Evolutionary conservation across 768 basidiomycete genomes (phyloP).

Genomic region (Boletus eberwhitei): DNA sequence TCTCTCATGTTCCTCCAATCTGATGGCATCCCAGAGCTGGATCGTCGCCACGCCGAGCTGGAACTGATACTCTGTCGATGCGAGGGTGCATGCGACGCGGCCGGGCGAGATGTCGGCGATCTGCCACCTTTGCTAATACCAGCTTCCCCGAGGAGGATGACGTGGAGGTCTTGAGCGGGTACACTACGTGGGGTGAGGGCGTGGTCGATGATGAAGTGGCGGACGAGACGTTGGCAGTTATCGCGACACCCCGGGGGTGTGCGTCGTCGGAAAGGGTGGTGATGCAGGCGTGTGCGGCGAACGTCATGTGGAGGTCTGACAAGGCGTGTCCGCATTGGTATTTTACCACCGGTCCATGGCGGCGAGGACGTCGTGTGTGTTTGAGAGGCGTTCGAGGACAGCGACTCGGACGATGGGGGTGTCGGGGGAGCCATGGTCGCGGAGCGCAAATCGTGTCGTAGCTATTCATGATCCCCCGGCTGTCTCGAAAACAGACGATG

Average conservation of each 20-base stretch:
- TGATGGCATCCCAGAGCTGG: constrained; percentile 33
- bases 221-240: constrained; percentile 22
- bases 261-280: constrained; percentile 22
- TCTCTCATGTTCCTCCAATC: constrained; percentile 25
- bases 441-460: constrained; percentile 18
- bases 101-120: constrained; percentile 24
- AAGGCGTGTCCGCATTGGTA: constrained; percentile 8
- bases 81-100: constrained; percentile 32
- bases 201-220: constrained; percentile 21
- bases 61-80: constrained; percentile 24
- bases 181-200: constrained; percentile 19
- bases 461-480: constrained; percentile 16
- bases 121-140: constrained; percentile 33
- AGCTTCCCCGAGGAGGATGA: constrained; percentile 42
- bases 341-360: constrained; percentile 25
- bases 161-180: constrained; percentile 22
- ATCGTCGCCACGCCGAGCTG: constrained; percentile 19
- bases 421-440: constrained; percentile 14
- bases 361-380: constrained; percentile 1
- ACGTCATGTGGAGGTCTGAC: constrained; percentile 9
- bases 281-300: constrained; percentile 21
- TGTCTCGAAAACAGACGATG: constrained; percentile 19
- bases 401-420: constrained; percentile 19
- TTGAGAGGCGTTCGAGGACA: constrained; percentile 16
- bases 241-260: constrained; percentile 20